These are phyloP conservation scores for Plantago ovata DNA, from an alignment of 257 asterid species.

Conservation along the genomic window DNA sequence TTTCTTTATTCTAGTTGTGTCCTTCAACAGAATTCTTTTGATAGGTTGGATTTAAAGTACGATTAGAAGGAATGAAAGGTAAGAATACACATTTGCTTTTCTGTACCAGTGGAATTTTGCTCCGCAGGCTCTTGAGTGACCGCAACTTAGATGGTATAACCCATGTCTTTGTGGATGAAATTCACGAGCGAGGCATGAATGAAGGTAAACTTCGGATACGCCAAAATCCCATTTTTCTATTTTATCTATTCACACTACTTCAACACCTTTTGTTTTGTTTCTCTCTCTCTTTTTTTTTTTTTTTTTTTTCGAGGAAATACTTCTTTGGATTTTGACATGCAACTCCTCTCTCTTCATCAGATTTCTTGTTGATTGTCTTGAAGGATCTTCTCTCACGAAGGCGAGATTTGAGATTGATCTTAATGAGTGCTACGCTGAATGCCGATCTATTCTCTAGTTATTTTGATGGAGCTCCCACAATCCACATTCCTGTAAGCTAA, in stretches of 20 bases:
- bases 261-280: too few species aligned
- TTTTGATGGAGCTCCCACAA: conserved; percentile 85
- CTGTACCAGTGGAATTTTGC: conserved; percentile 97
- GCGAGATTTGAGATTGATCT: conserved; percentile 82
- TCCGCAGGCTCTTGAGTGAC: conserved; percentile 92
- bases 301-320: too few species aligned
- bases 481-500: conserved; percentile 87
- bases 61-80: conserved; percentile 95
- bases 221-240: conserved; percentile 10
- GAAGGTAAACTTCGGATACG: conserved; percentile 59
- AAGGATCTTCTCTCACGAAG: conserved; percentile 96
- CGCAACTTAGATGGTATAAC: conserved; percentile 80
- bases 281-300: too few species aligned
- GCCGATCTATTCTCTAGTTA: conserved; percentile 86
- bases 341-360: conserved; percentile 46
- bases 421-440: conserved; percentile 98
- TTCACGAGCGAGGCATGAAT: conserved; percentile 99
- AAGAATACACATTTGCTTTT: conserved; percentile 91
- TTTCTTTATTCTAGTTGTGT: conserved; percentile 29
- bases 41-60: conserved; percentile 96
- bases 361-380: conserved; percentile 90
- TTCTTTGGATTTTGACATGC: conserved; percentile 31
- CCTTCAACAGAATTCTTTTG: conserved; percentile 34
- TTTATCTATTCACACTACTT: conserved; percentile 16
- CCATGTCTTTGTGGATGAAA: conserved; percentile 96